Evolutionary conservation across 768 basidiomycete genomes (phyloP), one percentile per base, ranked within the genome.

Genomic region (Boletus vinaceobasis): DNA sequence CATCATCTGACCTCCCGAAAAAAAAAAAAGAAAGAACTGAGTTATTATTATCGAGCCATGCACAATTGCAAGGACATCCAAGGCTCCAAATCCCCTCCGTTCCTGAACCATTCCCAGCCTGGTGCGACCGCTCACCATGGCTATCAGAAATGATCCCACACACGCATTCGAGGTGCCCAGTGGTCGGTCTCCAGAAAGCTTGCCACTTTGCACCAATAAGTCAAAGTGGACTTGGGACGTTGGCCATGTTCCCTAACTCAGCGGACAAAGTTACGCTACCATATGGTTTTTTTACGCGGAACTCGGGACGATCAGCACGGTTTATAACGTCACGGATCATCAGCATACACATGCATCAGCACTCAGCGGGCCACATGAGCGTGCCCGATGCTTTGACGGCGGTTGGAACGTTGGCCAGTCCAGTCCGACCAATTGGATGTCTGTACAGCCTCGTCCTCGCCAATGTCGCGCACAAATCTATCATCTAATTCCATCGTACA

Each of bases 1-100:
- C n/a, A 13, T 33, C 57, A 50, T 31, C 58, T 55, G 61, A 60
- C 48, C n/a, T 42, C 29, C 49, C 60, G 62, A 35, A 27, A 11
- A 47, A n/a, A 15, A 26, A 39, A 38, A 15, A 15, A 36, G 17
- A 6, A 3, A 37, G 8, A 26, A 19, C 10, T 13, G 15, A 31
- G 4, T 5, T 23, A 15, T 11, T 13, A 19, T 15, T 13, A 19
- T 15, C 29, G 8, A 32, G 21, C 45, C 32, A 43, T 23, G 35
- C n/a, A 35, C 21, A 33, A 33, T 29, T 33, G 19, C 32, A 26
- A 31, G 29, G 40, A 47, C 21, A 4, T 32, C 10, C 40, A 43
- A 29, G 32, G 36, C 26, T 42, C 33, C 45, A 33, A 36, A 33
- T 33, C 14, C 4, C 35, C 27, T 9, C 32, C 11, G 50, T 53